Evolutionary conservation across 345 rosid species (phyloP).

Genomic region (Pugionium cornutum): DNA sequence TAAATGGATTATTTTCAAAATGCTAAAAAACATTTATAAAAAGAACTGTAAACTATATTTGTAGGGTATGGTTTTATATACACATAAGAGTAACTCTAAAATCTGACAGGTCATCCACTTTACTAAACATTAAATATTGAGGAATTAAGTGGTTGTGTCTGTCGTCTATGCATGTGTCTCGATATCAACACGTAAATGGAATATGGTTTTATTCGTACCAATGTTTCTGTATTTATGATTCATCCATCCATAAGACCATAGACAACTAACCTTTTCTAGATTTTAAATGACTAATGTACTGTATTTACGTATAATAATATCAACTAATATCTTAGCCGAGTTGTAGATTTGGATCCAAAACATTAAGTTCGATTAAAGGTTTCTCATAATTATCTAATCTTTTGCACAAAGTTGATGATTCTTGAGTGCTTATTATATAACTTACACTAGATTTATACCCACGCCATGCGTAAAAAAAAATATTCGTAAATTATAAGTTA

Average conservation of each 20-base stretch:
- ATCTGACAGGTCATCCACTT: conserved; percentile 35
- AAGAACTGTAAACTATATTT: too few relatives aligned
- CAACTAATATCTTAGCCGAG: background rate
- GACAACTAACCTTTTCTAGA: background rate
- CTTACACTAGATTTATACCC: too few relatives aligned
- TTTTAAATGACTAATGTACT: background rate
- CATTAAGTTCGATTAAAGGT: background rate
- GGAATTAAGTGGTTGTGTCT: conserved; percentile 29
- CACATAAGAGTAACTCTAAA: conserved; percentile 11
- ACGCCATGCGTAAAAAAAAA: too few relatives aligned
- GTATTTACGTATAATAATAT: background rate
- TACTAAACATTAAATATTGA: conserved; percentile 32
- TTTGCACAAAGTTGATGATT: background rate
- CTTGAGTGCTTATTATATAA: too few relatives aligned
- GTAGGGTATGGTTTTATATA: background rate
- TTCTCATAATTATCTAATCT: background rate
- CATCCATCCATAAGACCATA: background rate
- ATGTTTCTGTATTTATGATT: conserved; percentile 15
- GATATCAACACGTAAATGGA: conserved; percentile 24
- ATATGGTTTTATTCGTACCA: conserved; percentile 19
- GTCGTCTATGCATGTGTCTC: conserved; percentile 38
- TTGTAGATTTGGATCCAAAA: background rate
- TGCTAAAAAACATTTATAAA: too few relatives aligned
- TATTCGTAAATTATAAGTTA: too few relatives aligned
- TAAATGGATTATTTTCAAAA: too few relatives aligned